These are phyloP conservation scores for Sporothrix globosa DNA, from an alignment of 2,329 filamentous ascomycete species.

Conservation along the genomic window DNA sequence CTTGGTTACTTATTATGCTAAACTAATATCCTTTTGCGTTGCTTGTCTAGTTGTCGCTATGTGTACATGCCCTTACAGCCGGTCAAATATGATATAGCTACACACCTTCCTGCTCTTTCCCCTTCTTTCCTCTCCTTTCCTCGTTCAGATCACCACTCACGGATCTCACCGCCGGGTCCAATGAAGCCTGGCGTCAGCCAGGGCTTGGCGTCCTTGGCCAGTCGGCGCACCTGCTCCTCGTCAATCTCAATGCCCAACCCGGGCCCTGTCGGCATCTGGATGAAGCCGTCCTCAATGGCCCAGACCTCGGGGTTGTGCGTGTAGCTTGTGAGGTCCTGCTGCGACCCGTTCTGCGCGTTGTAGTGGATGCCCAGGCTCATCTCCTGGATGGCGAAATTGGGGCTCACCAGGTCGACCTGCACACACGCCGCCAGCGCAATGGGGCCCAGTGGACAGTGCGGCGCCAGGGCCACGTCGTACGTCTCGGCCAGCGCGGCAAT, in stretches of 20 bases:
- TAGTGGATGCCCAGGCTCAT: conserved; percentile 74
- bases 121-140: background rate
- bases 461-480: conserved; percentile 67
- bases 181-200: conserved; percentile 62
- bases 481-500: conserved; percentile 67
- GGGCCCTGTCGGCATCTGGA: conserved; percentile 55
- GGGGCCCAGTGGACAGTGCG: conserved; percentile 67
- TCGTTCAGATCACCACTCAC: conserved; percentile 57
- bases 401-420: conserved; percentile 59
- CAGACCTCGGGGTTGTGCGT: conserved; percentile 60
- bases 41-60: background rate
- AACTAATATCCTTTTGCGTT: conserved; percentile 14
- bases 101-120: background rate
- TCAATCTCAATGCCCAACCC: conserved; percentile 67
- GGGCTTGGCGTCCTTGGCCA: conserved; percentile 53
- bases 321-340: conserved; percentile 63
- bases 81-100: background rate
- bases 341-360: conserved; percentile 54
- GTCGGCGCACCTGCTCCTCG: conserved; percentile 62
- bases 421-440: conserved; percentile 68
- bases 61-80: background rate
- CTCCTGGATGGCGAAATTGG: conserved; percentile 68
- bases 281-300: conserved; percentile 58
- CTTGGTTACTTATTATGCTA: background rate
- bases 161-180: conserved; percentile 60